Base-by-base conservation (phyloP, 2,329 filamentous ascomycete species). In the Botrytis pseudocinerea region DNA sequence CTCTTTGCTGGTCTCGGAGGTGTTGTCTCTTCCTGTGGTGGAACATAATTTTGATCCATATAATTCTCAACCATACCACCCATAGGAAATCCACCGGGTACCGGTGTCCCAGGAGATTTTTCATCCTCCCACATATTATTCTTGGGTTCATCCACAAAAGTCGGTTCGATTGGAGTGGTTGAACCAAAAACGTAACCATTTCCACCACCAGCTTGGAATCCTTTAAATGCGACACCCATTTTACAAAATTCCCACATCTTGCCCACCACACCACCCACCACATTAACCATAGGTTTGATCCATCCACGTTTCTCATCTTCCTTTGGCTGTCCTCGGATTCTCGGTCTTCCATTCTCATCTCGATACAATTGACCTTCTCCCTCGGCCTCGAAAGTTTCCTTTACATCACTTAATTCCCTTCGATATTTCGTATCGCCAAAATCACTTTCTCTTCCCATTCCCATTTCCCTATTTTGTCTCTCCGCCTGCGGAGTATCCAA, bases 191-290 rank as follows among this genome's bases (percentile, higher is more conserved):
- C 73, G 79, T 95, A 97, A 40, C 89, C 90, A 74, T 85, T 86
- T 14, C 95, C 95, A 4, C 92, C 93, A 12, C 95, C 95, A 20
- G 95, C 94, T 75, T 95, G 91, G 81, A 98, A 98, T 0, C 95
- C 95, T 71, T 88, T 87, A 79, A 98, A 97, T 1, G 75, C 75
- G 14, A 87, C 89, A 0, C 85, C 84, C 81, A 85, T 93, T 12
- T 46, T 64, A 84, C 95, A 97, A 78, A 97, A 96, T 77, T 94
- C 89, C 88, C 93, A 94, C 0, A 97, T 90, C 79, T 91, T 95
- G 28, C 93, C 92, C 1, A 92, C 86, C 0, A 92, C 86, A 59
- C 84, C 87, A 28, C 93, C 92, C 1, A 92, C 86, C 0, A 92
- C 86, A 61, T 84, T 87, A 7, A 76, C 74, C 46, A 93, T 76